Evolutionary conservation across 441 rosid species (phyloP).

Genomic region (Eutrema salsugineum): DNA sequence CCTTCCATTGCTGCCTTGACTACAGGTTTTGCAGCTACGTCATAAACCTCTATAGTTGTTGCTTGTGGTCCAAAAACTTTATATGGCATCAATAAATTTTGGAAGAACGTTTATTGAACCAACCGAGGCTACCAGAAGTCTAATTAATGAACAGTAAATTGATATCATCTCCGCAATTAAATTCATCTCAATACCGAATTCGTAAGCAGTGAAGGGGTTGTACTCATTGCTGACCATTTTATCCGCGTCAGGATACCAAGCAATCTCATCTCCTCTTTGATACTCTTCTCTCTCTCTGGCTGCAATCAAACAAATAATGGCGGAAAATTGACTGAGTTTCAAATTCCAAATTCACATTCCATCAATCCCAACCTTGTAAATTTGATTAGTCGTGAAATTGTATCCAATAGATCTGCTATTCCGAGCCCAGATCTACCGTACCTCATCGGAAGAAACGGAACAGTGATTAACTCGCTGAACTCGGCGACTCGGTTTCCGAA

Average conservation of each 20-base stretch:
- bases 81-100: constrained; percentile 46
- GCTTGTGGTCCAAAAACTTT: constrained; percentile 92
- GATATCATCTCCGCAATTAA: neutral
- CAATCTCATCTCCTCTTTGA: constrained; percentile 92
- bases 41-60: constrained; percentile 76
- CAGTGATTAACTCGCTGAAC: constrained; percentile 59
- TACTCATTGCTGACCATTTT: constrained; percentile 86
- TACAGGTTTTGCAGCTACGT: constrained; percentile 91
- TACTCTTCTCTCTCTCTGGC: constrained; percentile 96
- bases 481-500: constrained; percentile 33
- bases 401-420: constrained; percentile 47
- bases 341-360: constrained; percentile 3
- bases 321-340: neutral
- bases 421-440: constrained; percentile 66
- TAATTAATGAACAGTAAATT: neutral
- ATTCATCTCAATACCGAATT: constrained; percentile 59
- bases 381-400: constrained; percentile 8
- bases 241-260: constrained; percentile 95
- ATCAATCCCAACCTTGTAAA: neutral
- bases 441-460: constrained; percentile 96
- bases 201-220: constrained; percentile 84
- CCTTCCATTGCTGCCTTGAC: constrained; percentile 99
- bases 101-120: neutral
- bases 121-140: neutral
- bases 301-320: constrained; percentile 33